Evolutionary conservation across 345 rosid species (phyloP), one percentile per base, ranked within the genome.

Genomic region (Clausena lansium): DNA sequence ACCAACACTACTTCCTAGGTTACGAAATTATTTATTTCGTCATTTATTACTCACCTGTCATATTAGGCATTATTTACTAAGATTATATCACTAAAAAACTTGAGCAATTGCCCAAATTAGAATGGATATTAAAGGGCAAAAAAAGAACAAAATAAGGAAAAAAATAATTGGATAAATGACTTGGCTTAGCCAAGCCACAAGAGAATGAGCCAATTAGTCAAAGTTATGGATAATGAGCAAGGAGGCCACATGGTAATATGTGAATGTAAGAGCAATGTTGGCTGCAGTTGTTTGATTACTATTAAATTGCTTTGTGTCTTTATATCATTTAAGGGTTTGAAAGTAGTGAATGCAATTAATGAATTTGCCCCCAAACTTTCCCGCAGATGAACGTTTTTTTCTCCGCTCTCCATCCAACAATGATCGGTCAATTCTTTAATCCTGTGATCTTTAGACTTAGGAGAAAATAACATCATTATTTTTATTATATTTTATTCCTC

Each of bases 301-400:
- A 7, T 36, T 52, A 7, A 20, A 25, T 59, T 38, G 71, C 38
- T 63, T 15, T 35, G 81, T 86, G 89, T 85, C 91, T 74, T 75
- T 32, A 72, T 81, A 70, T 81, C 90, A 82, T 87, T 86, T 87
- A 85, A 67, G 79, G 67, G 63, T 68, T 74, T 41, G 82, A 80
- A 69, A 77, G 80, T 66, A 83, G 85, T 83, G 81, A 80, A 68
- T 72, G 86, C 87, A 82, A 89, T 89, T 86, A 79, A 87, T 88
- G 87, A 52, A 72, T 88, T 85, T 82, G 90, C 79, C 77, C 84
- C 90, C 92, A 85, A 81, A 73, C 67, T 65, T 66, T 78, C 30
- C 75, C 22, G 5, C 17, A 8, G 38, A 45, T 2, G 13, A 45
- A 9, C 10, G 17, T 75, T 55, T 27, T 77, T 75, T 0, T 32